Base-by-base conservation (phyloP, 1,284 basidiomycete genomes). In the Trametes pubescens region DNA sequence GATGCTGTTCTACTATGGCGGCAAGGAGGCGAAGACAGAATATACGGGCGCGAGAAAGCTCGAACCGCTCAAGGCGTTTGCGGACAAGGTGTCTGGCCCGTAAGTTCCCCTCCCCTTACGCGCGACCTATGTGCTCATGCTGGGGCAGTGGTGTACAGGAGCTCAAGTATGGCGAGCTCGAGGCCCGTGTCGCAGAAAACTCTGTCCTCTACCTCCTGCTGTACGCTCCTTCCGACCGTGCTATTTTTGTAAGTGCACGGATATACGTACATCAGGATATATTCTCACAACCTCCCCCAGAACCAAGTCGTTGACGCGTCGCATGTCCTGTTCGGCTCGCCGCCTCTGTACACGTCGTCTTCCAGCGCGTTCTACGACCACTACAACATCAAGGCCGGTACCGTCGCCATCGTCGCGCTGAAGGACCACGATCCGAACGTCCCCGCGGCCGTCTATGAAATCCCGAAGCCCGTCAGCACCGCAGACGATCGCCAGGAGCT, bases 131-230 rank as follows among this genome's bases (percentile, higher is more conserved):
- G n/a, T 38, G 24, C 32, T 74, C 46, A 69, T 44, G 22, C 32
- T 4, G 56, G 18, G 56, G 53, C 43, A 81, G 88, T 73, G 69
- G 78, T 59, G 79, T 82, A 29, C 80, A 75, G 70, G 78, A 76
- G 68, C 75, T 76, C 72, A 79, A 37, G 76, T 92, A 86, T 16
- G 80, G 82, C n/a, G 82, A 85, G 52, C 66, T 95, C 11, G 80
- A 85, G 2, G 70, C 73, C 0, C 78, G 84, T 9, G 78, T 91
- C 2, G 75, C 78, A 2, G 81, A 85, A 21, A 82, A 91, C 40
- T 77, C 86, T 0, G 90, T 92, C 16, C 76, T 94, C 40, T 95
- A 94, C 75, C 80, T 96, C 2, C 84, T 94, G 34, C 77, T 96
- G 8, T 87, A 93, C 70, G 80, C 86, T 18, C 69, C 74, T 0